Conservation (phyloP, 2,329 filamentous ascomycete genomes). For the Cyclaneusma minus region DNA sequence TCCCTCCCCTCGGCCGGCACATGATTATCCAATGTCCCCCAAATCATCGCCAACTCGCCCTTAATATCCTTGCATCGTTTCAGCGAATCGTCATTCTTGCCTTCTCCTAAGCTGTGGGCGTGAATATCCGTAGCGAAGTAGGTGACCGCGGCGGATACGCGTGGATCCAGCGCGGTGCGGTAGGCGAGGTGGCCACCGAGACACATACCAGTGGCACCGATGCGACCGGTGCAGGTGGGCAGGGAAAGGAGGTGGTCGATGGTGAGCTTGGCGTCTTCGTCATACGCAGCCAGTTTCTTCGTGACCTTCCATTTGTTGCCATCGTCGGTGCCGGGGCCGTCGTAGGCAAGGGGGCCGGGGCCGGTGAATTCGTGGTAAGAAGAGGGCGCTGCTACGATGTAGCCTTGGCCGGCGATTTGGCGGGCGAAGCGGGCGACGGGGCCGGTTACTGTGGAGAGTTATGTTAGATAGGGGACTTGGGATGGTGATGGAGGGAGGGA, state of each 20-base stretch:
- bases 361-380: slow-evolving; percentile 90
- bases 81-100: slow-evolving; percentile 47
- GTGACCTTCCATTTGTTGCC: slow-evolving; percentile 78
- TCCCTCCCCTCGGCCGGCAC: slow-evolving; percentile 73
- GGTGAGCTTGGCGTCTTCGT: slow-evolving; percentile 56
- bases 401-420: slow-evolving; percentile 83
- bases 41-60: slow-evolving; percentile 76
- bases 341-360: slow-evolving; percentile 70
- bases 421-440: slow-evolving; percentile 80
- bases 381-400: slow-evolving; percentile 81
- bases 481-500: neutral
- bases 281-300: slow-evolving; percentile 78
- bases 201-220: slow-evolving; percentile 81
- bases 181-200: slow-evolving; percentile 77
- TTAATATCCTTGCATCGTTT: slow-evolving; percentile 49
- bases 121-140: slow-evolving; percentile 94
- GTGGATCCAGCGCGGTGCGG: slow-evolving; percentile 55
- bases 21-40: slow-evolving; percentile 81
- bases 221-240: slow-evolving; percentile 63
- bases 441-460: slow-evolving; percentile 56
- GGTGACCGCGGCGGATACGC: slow-evolving; percentile 63
- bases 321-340: slow-evolving; percentile 71
- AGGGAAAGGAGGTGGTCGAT: slow-evolving; percentile 57
- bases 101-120: slow-evolving; percentile 55
- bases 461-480: neutral